phyloP scores from a whole-genome alignment of 768 basidiomycete genomes.

The Paxillus ammoniavirescens region DNA sequence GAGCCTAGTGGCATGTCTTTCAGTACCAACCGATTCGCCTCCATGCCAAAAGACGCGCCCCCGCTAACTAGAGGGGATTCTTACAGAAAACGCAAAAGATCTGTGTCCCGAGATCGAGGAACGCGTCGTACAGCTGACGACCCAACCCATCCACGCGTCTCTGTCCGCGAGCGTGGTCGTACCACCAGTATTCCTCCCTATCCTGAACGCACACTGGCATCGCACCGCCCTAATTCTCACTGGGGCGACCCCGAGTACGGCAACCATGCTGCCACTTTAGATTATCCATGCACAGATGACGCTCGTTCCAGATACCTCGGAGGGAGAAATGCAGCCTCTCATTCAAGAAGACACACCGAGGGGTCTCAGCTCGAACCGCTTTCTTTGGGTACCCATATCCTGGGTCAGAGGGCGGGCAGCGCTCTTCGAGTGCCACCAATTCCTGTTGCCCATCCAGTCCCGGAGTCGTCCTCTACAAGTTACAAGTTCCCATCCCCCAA shows the following conservation, averaged over 20 bases:
- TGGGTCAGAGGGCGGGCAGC: background rate
- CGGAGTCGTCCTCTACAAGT: background rate
- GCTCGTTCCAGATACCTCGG: background rate
- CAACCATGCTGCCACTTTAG: background rate
- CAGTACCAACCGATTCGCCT: background rate
- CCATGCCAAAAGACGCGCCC: conserved; percentile 25
- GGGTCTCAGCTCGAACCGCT: conserved; percentile 5
- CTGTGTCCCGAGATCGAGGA: conserved; percentile 9
- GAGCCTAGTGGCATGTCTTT: background rate
- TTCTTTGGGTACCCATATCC: conserved; percentile 1
- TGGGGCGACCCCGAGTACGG: background rate
- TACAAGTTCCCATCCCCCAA: background rate
- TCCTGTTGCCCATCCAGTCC: background rate
- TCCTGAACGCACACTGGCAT: background rate
- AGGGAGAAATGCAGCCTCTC: conserved; percentile 5
- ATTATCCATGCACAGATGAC: background rate
- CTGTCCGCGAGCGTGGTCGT: background rate
- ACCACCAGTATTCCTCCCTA: background rate
- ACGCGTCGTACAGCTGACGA: conserved; percentile 7
- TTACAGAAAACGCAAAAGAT: conserved; percentile 17
- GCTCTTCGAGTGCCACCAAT: conserved; percentile 15
- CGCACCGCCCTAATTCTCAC: background rate
- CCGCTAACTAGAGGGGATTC: conserved; percentile 7
- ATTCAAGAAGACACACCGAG: conserved; percentile 6
- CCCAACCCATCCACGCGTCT: conserved; percentile 5